These are phyloP conservation scores for Aspergillus carlsbadensis DNA, from an alignment of 495 filamentous ascomycete species.

Conservation along the genomic window DNA sequence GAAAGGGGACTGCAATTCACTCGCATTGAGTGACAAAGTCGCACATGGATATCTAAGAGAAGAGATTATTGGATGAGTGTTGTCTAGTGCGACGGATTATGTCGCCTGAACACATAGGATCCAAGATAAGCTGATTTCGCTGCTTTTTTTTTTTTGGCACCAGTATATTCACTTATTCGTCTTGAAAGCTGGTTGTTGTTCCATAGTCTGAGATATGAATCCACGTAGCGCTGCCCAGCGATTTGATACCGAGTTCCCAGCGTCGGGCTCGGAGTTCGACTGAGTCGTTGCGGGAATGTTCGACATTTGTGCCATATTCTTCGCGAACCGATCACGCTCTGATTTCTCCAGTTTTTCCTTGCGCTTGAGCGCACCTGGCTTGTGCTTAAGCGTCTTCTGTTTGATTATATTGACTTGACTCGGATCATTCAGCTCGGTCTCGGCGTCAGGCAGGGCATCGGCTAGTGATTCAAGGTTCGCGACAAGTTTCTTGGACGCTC, in stretches of 20 bases:
- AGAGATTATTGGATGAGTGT: too few species aligned
- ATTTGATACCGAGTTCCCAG: slow-evolving; percentile 43
- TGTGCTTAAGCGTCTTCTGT: slow-evolving; percentile 66
- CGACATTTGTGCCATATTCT: slow-evolving; percentile 69
- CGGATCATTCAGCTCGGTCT: slow-evolving; percentile 30
- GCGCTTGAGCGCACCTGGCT: slow-evolving; percentile 78
- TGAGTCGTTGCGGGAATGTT: slow-evolving; percentile 25
- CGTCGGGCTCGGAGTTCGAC: slow-evolving; percentile 14
- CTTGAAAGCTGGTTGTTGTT: slow-evolving; percentile 66
- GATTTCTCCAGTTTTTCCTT: slow-evolving; percentile 73
- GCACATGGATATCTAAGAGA: too few species aligned
- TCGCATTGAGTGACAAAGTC: too few species aligned
- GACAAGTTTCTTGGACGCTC: slow-evolving; percentile 72
- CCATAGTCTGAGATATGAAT: slow-evolving; percentile 72
- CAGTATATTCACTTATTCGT: slow-evolving; percentile 26
- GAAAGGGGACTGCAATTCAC: too few species aligned
- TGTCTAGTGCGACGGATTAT: neutral
- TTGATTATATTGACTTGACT: slow-evolving; percentile 52
- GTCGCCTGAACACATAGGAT: too few species aligned
- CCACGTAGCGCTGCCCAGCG: slow-evolving; percentile 67
- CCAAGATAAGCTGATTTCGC: too few species aligned
- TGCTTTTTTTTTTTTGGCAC: neutral
- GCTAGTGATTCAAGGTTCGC: slow-evolving; percentile 75
- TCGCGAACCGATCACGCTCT: slow-evolving; percentile 80
- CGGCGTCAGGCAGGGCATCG: slow-evolving; percentile 68